phyloP scores from a whole-genome alignment of 176 grass and related monocot species.

The Eragrostis curvula region DNA sequence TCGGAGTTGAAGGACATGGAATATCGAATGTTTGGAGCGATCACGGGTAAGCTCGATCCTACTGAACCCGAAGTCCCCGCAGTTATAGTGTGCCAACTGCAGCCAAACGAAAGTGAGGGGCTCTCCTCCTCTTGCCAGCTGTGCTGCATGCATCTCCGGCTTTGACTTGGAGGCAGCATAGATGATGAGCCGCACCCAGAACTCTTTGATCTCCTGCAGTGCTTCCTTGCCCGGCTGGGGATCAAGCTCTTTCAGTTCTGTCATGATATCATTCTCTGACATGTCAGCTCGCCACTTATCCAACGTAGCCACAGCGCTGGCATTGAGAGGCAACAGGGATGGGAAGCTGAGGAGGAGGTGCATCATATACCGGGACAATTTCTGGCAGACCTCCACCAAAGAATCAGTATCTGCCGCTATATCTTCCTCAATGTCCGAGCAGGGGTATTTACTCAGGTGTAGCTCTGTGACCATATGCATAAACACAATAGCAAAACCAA shows the following conservation, averaged over 20 bases:
- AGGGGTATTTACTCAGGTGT: neutral
- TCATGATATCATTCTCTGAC: neutral
- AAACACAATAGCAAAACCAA: neutral
- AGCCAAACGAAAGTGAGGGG: conserved; percentile 25
- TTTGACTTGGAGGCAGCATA: conserved; percentile 11
- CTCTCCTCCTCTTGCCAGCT: conserved; percentile 21
- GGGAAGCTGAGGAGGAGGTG: neutral
- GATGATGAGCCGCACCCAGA: conserved; percentile 6
- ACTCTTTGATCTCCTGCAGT: conserved; percentile 13
- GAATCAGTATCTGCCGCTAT: neutral
- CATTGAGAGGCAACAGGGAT: neutral
- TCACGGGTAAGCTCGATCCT: conserved; percentile 4
- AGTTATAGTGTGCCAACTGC: neutral
- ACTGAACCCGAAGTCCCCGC: neutral
- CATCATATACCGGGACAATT: conserved; percentile 23
- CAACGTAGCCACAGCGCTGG: neutral
- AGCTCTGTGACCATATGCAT: conserved; percentile 23
- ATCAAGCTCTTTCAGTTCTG: neutral
- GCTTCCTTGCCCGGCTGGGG: neutral
- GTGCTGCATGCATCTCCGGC: conserved; percentile 1
- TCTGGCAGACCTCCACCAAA: conserved; percentile 13
- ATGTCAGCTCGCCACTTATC: neutral
- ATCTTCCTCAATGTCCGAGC: neutral
- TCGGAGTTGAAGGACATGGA: conserved; percentile 6
- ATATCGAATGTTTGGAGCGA: conserved; percentile 8